Base-by-base conservation (phyloP, 768 basidiomycete species). In the Floccularia luteovirens region DNA sequence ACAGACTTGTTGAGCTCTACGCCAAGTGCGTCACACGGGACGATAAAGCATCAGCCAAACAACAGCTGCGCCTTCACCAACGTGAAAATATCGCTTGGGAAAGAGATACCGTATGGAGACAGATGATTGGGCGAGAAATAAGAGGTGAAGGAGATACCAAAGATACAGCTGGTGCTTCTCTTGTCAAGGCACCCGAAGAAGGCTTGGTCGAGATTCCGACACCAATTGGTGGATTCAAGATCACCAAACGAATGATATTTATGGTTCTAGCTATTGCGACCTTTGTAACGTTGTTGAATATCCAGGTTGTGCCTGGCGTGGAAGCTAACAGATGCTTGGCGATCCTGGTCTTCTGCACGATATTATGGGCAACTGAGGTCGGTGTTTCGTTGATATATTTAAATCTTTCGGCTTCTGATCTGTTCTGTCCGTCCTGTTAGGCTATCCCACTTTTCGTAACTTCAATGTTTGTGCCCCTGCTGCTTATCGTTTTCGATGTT, bases 361-460 rank as follows among this genome's bases (percentile, higher is more conserved):
- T 97, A 16, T 63, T 98, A 40, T 98, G 96, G 96, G 94, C 94
- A 14, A 85, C 91, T 3, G 96, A 99, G 79, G 91, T 89, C 49
- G 41, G 74, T 34, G 4, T 13, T 36, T 30, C 13, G 17, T 27
- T 24, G 19, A 21, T 37, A 34, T 14, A 34, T 39, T 36, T 22
- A 2, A 31, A 16, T 23, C 22, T 30, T 23, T 11, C 28, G 31
- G 27, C 36, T 23, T 43, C 19, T 25, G 10, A 17, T 22, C 17
- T 3, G 25, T 30, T 19, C 22, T 16, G 27, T 19, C 27, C 17
- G 1, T 36, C n/a, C 31, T 23, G n/a, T 36, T 47, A 94, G 90
- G 91, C 93, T 17, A 92, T 98, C 43, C 92, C 96, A 2, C 73
- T 98, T 5, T 99, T 98, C 54, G 91, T 94, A n/a, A 99, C 96